Conservation (phyloP, 331 rosid species). For the Rhamnella rubrinervis region DNA sequence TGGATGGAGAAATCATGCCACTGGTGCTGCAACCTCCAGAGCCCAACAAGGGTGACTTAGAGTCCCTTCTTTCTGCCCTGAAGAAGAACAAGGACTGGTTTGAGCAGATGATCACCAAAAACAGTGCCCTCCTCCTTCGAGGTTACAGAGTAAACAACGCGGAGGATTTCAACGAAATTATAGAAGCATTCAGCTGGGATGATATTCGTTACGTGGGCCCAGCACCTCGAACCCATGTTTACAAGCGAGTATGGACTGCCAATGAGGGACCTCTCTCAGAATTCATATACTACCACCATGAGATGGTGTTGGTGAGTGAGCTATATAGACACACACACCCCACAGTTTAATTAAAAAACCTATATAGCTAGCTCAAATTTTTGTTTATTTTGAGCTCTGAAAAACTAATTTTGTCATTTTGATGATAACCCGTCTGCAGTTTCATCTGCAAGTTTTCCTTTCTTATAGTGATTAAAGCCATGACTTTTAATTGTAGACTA, state of each 20-base stretch:
- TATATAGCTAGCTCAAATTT: too few species aligned
- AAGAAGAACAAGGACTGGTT: conserved; percentile 66
- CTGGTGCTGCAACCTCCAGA: conserved; percentile 56
- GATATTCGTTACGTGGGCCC: conserved; percentile 81
- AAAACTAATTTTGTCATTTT: too few species aligned
- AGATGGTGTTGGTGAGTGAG: conserved; percentile 86
- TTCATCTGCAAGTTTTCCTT: too few species aligned
- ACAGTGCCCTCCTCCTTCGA: conserved; percentile 70
- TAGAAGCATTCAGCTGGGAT: conserved; percentile 70
- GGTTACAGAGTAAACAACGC: conserved; percentile 60
- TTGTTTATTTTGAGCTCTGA: too few species aligned
- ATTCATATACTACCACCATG: conserved; percentile 85
- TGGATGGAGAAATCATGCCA: conserved; percentile 79
- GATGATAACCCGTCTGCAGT: too few species aligned
- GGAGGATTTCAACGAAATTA: conserved; percentile 59
- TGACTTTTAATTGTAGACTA: too few species aligned
- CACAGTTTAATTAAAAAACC: too few species aligned
- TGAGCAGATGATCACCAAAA: conserved; percentile 60
- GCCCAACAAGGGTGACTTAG: conserved; percentile 34
- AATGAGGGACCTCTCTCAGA: conserved; percentile 90
- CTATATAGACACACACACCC: background rate
- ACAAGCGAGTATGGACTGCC: conserved; percentile 88
- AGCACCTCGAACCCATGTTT: conserved; percentile 75
- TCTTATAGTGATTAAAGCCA: too few species aligned
- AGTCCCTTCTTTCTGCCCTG: conserved; percentile 41